Base-by-base conservation (phyloP, 2,329 filamentous ascomycete genomes). In the Ceratocystis albifundus region DNA sequence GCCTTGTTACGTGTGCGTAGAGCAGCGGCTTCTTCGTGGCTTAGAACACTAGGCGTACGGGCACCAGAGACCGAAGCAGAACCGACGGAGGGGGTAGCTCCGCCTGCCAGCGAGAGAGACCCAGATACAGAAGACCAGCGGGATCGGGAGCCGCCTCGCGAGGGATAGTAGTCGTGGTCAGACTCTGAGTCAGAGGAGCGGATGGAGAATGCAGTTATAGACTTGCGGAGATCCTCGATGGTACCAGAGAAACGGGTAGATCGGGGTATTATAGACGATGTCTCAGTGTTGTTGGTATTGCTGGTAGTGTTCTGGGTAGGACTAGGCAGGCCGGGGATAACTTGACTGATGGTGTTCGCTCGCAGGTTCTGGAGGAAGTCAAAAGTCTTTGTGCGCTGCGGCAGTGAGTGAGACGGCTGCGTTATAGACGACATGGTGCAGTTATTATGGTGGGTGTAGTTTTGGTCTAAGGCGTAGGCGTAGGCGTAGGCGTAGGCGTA, bases 211-310 rank as follows among this genome's bases (percentile, higher is more conserved):
- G 62, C 65, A 28, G 66, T 65, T 53, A 70, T 68, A 15, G 69
- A 70, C 46, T 68, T 64, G 65, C 69, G 66, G 55, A 70, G 61
- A 32, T 70, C 68, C 28, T 70, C 69, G 25, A 69, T 61, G n/a
- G 65, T 68, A 7, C 32, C 62, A 5, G 67, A 68, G 28, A 68
- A 66, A 17, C 67, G 67, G 20, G 64, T 36, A 10, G 67, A 66
- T 41, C 67, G 67, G 32, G 67, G 64, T 25, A 64, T 61, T 22
- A 55, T 53, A 46, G n/a, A 41, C 46, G n/a, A 22, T 28, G 15
- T 28, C n/a, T 64, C 62, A 48, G 20, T 44, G 22, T 15, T 53
- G 48, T 28, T 53, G 6, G 25, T 5, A 10, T 15, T 15, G 48
- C 36, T 41, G 36, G 36, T 41, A 41, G 15, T 20, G 22, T 30